phyloP scores from a whole-genome alignment of 805 yeast species.

The Priceomyces haplophilus region DNA sequence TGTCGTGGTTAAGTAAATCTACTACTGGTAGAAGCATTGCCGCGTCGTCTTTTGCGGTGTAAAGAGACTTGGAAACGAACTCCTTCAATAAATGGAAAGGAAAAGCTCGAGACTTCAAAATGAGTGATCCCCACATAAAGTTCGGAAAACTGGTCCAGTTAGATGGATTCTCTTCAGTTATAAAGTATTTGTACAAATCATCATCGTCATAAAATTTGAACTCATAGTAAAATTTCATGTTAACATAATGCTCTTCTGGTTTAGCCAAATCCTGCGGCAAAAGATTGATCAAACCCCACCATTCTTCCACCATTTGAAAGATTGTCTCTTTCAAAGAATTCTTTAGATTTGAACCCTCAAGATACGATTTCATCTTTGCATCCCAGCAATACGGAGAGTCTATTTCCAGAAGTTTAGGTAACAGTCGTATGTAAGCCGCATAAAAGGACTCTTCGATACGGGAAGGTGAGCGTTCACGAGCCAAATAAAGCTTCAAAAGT shows the following conservation, averaged over 20 bases:
- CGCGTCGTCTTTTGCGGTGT: constrained; percentile 32
- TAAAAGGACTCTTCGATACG: constrained; percentile 18
- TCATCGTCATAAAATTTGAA: constrained; percentile 37
- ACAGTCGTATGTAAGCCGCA: constrained; percentile 26
- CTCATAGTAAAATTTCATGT: constrained; percentile 44
- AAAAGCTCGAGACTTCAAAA: constrained; percentile 75
- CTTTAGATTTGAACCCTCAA: constrained; percentile 72
- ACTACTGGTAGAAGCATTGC: constrained; percentile 76
- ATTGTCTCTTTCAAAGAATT: constrained; percentile 49
- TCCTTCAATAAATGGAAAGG: constrained; percentile 61
- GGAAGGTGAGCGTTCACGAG: constrained; percentile 22
- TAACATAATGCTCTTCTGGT: constrained; percentile 35
- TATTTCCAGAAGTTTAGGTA: constrained; percentile 39
- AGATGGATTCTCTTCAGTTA: constrained; percentile 18
- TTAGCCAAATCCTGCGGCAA: constrained; percentile 28
- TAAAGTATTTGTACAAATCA: constrained; percentile 30
- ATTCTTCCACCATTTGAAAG: constrained; percentile 52
- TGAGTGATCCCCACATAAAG: constrained; percentile 72
- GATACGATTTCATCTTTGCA: constrained; percentile 43
- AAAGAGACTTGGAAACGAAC: constrained; percentile 21
- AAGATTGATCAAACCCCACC: constrained; percentile 44
- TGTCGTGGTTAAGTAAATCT: constrained; percentile 75
- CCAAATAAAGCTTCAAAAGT: constrained; percentile 34
- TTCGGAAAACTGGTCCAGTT: constrained; percentile 66
- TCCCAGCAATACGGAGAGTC: constrained; percentile 71